phyloP scores from a whole-genome alignment of 495 filamentous ascomycete genomes.

The Venustampulla echinocandica region DNA sequence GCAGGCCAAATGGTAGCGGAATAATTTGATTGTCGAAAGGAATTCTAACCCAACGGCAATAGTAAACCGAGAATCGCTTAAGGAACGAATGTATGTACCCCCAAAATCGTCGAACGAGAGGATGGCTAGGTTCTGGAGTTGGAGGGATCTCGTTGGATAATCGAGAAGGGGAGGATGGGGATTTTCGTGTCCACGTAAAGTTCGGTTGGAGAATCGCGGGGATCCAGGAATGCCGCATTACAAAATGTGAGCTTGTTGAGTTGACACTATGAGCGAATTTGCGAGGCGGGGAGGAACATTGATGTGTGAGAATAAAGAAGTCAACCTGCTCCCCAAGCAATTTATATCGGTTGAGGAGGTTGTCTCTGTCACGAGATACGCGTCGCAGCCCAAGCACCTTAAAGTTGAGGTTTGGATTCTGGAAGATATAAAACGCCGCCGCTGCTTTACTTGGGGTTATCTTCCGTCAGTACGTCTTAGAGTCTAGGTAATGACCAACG shows the following conservation, averaged over 20 bases:
- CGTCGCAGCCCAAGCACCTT: too few relatives aligned
- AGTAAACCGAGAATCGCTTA: constrained; percentile 18
- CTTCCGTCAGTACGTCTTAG: too few relatives aligned
- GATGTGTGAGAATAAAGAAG: too few relatives aligned
- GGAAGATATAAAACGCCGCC: too few relatives aligned
- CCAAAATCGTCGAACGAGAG: constrained; percentile 22
- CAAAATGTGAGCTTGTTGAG: not conserved
- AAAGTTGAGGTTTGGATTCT: too few relatives aligned
- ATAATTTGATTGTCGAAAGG: constrained; percentile 27
- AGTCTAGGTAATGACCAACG: too few relatives aligned
- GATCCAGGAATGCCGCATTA: not conserved
- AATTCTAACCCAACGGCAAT: constrained; percentile 24
- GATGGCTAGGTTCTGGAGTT: constrained; percentile 16
- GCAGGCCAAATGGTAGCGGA: constrained; percentile 26
- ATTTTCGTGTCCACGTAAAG: constrained; percentile 9
- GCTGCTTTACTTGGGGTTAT: too few relatives aligned
- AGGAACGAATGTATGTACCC: constrained; percentile 19
- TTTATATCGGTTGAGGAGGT: too few relatives aligned
- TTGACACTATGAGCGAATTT: too few relatives aligned
- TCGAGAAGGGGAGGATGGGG: not conserved
- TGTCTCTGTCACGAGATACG: too few relatives aligned
- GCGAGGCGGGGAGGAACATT: too few relatives aligned
- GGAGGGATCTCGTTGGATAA: constrained; percentile 21
- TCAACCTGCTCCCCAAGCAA: too few relatives aligned
- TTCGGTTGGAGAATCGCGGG: constrained; percentile 5